These are phyloP conservation scores for Boletus fagicola DNA, from an alignment of 768 basidiomycete genomes.

Conservation along the genomic window DNA sequence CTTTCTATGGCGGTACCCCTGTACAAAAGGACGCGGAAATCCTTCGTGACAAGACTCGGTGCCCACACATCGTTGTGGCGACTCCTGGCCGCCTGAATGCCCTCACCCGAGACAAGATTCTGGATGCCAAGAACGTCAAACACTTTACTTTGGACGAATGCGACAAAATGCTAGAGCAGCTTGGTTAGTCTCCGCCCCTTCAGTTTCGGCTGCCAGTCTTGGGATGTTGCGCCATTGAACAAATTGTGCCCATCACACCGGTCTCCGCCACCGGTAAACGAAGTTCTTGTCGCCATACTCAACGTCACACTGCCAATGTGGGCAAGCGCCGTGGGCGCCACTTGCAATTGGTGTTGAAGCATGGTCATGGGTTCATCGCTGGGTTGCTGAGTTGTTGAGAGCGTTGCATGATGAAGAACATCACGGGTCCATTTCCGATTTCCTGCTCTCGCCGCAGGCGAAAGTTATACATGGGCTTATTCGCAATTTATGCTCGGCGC, in stretches of 20 bases:
- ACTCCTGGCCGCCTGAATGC: slow-evolving; percentile 98
- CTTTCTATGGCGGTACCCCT: slow-evolving; percentile 96
- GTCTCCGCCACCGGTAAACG: slow-evolving; percentile 30
- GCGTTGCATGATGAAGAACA: slow-evolving; percentile 35
- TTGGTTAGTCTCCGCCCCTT: slow-evolving; percentile 88
- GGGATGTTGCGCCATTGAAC: slow-evolving; percentile 43
- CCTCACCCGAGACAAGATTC: slow-evolving; percentile 89
- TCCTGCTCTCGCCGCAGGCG: slow-evolving; percentile 33
- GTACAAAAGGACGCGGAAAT: slow-evolving; percentile 92
- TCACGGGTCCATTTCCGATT: slow-evolving; percentile 35
- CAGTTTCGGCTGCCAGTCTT: slow-evolving; percentile 63
- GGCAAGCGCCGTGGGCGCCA: slow-evolving; percentile 39
- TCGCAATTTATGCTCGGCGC: slow-evolving; percentile 14
- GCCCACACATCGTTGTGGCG: slow-evolving; percentile 98
- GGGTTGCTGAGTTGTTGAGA: slow-evolving; percentile 40
- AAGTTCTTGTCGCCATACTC: slow-evolving; percentile 38
- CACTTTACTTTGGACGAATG: slow-evolving; percentile 99
- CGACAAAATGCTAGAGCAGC: slow-evolving; percentile 99
- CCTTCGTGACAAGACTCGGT: slow-evolving; percentile 93
- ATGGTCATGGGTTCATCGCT: slow-evolving; percentile 36
- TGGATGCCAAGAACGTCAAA: slow-evolving; percentile 96
- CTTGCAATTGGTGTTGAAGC: slow-evolving; percentile 39
- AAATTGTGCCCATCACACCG: slow-evolving; percentile 45
- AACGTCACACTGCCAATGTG: slow-evolving; percentile 41
- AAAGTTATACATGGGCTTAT: slow-evolving; percentile 17